Percentiles rank a stretch among this genome's conserved stretches.
Conservation (phyloP, 441 rosid species). For the Jatropha podagrica region DNA sequence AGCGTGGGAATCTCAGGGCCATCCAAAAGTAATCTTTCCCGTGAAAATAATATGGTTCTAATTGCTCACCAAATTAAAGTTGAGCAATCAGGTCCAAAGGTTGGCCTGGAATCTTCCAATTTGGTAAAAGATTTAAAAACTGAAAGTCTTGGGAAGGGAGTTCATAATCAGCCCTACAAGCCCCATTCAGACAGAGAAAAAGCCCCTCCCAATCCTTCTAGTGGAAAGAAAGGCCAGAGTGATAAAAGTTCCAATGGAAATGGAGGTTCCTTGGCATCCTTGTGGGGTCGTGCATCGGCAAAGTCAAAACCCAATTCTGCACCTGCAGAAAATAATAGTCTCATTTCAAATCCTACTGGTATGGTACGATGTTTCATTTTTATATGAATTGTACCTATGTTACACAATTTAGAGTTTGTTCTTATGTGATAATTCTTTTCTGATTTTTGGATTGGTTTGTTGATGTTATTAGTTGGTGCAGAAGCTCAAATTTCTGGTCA, state of each 20-base stretch:
- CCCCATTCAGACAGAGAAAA: slow-evolving; percentile 46
- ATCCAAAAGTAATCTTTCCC: slow-evolving; percentile 30
- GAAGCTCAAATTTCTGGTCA: slow-evolving; percentile 47
- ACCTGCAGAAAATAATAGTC: slow-evolving; percentile 28
- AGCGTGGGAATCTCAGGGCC: slow-evolving; percentile 34
- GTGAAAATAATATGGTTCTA: slow-evolving; percentile 29
- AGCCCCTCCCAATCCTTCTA: slow-evolving; percentile 28
- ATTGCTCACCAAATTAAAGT: slow-evolving; percentile 35
- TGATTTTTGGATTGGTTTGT: slow-evolving; percentile 12
- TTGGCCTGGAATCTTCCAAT: slow-evolving; percentile 31
- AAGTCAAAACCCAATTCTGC: slow-evolving; percentile 48
- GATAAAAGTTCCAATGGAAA: slow-evolving; percentile 44
- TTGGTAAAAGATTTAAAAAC: slow-evolving; percentile 40
- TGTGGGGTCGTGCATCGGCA: slow-evolving; percentile 74
- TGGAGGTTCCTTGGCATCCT: slow-evolving; percentile 59
- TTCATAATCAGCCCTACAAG: slow-evolving; percentile 34
- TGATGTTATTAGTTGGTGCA: slow-evolving; percentile 41
- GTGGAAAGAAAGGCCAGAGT: slow-evolving; percentile 44
- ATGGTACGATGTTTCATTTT: slow-evolving; percentile 3
- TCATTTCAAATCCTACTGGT: slow-evolving; percentile 40
- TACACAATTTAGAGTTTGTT: not conserved
- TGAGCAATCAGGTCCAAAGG: slow-evolving; percentile 42
- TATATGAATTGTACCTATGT: not conserved
- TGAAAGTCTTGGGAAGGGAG: slow-evolving; percentile 31
- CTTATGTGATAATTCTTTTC: not conserved